Evolutionary conservation across 129 eudicot species (phyloP).

Genomic region (Tagetes erecta): DNA sequence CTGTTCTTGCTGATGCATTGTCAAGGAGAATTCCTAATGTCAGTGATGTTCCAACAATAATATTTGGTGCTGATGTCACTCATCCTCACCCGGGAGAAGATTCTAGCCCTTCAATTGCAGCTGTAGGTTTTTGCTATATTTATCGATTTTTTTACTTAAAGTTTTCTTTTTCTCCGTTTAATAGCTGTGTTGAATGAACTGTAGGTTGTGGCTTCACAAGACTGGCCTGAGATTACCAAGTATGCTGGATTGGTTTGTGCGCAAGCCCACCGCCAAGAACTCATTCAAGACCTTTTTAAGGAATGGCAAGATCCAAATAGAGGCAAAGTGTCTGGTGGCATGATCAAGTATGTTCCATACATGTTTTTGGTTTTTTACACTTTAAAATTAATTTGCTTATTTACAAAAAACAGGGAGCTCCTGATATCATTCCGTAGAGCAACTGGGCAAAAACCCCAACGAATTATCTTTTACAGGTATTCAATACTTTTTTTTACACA

Average conservation of each 20-base stretch:
- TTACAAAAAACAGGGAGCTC: slow-evolving; percentile 56
- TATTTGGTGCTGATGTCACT: slow-evolving; percentile 99
- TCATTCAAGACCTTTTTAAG: slow-evolving; percentile 78
- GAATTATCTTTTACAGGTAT: slow-evolving; percentile 87
- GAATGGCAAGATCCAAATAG: slow-evolving; percentile 77
- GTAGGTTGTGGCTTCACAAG: slow-evolving; percentile 95
- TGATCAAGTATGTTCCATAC: slow-evolving; percentile 61
- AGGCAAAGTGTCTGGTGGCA: slow-evolving; percentile 79
- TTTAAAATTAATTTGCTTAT: not conserved
- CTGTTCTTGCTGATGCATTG: slow-evolving; percentile 90
- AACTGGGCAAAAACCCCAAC: slow-evolving; percentile 72
- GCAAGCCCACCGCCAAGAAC: slow-evolving; percentile 91
- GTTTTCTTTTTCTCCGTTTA: not conserved
- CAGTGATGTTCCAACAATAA: slow-evolving; percentile 82
- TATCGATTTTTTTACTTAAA: not conserved
- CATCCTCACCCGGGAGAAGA: slow-evolving; percentile 99
- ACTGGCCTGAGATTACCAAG: slow-evolving; percentile 92
- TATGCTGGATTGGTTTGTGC: slow-evolving; percentile 94
- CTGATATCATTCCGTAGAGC: slow-evolving; percentile 77
- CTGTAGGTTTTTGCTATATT: slow-evolving; percentile 44
- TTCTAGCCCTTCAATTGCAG: slow-evolving; percentile 98
- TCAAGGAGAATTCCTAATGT: slow-evolving; percentile 83
- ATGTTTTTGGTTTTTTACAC: not conserved
- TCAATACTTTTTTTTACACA: not conserved
- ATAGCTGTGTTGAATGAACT: slow-evolving; percentile 1